These are phyloP conservation scores for Allantophomopsis lycopodina DNA, from an alignment of 2,329 filamentous ascomycete species.

Conservation along the genomic window DNA sequence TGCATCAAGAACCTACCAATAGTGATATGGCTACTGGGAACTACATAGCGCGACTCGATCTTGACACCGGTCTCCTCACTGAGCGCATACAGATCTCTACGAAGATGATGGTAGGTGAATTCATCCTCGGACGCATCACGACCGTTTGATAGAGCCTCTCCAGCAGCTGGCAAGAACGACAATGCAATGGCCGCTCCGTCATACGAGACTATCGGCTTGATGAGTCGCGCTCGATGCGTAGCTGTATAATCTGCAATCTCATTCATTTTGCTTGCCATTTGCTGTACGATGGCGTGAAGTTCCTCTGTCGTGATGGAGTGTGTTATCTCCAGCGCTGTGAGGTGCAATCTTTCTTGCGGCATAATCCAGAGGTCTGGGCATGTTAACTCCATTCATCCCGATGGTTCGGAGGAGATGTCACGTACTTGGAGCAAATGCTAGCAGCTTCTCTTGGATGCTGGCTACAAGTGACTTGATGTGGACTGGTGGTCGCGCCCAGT, in stretches of 20 bases:
- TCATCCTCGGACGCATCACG: conserved; percentile 35
- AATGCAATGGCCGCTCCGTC: conserved; percentile 77
- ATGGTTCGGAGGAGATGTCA: too few species aligned
- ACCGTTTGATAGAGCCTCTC: conserved; percentile 31
- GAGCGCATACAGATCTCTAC: conserved; percentile 59
- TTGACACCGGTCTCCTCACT: conserved; percentile 48
- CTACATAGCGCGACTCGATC: conserved; percentile 69
- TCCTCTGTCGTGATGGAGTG: conserved; percentile 61
- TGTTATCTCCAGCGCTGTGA: conserved; percentile 76
- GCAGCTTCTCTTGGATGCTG: conserved; percentile 54
- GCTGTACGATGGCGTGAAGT: conserved; percentile 52
- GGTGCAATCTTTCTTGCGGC: conserved; percentile 64
- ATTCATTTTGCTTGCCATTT: conserved; percentile 29
- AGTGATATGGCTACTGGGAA: conserved; percentile 82
- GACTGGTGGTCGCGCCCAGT: conserved; percentile 75
- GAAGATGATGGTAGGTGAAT: conserved; percentile 86
- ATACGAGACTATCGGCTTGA: conserved; percentile 73
- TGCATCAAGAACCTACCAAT: conserved; percentile 66
- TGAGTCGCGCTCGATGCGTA: conserved; percentile 55
- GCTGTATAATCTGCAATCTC: conserved; percentile 53
- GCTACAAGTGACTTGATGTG: conserved; percentile 55
- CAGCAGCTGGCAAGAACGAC: conserved; percentile 71
- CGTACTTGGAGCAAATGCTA: conserved; percentile 52
- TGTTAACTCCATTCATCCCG: too few species aligned
- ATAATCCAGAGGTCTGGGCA: conserved; percentile 69